Evolutionary conservation across 176 grass and related monocot genomes (phyloP).

Genomic region (Carex scoparia): DNA sequence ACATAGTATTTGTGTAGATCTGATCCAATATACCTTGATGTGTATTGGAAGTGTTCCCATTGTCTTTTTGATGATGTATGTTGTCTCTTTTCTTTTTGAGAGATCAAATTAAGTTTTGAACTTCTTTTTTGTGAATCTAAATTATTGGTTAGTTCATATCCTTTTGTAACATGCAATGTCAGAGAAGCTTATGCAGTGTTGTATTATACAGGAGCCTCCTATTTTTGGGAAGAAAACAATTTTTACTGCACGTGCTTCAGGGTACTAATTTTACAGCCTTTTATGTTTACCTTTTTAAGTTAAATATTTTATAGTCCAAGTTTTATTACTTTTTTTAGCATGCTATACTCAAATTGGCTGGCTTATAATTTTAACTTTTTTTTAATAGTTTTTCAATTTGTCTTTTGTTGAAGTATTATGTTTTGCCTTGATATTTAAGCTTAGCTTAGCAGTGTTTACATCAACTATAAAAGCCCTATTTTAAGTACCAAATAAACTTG

Average conservation of each 20-base stretch:
- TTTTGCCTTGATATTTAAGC: not conserved
- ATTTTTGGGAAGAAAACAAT: slow-evolving; percentile 98
- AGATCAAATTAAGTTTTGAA: not conserved
- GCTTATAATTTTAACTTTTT: not conserved
- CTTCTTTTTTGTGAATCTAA: slow-evolving; percentile 2
- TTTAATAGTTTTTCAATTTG: not conserved
- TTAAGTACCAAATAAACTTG: not conserved
- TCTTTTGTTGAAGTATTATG: not conserved
- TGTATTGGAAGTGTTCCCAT: not conserved
- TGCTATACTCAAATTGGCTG: not conserved
- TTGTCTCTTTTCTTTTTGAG: not conserved
- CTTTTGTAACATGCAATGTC: not conserved
- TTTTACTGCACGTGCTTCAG: slow-evolving; percentile 71
- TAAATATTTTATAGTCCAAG: not conserved
- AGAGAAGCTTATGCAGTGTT: not conserved
- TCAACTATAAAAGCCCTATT: not conserved
- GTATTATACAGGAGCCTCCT: slow-evolving; percentile 78
- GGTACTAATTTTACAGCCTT: slow-evolving; percentile 40
- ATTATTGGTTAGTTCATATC: not conserved
- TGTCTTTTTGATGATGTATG: not conserved
- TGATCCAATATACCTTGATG: not conserved
- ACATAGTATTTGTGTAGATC: not conserved
- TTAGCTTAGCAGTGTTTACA: not conserved
- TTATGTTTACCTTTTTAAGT: not conserved
- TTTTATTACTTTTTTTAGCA: not conserved